Conservation (phyloP, 2,329 filamentous ascomycete genomes). For the Penicillium expansum region DNA sequence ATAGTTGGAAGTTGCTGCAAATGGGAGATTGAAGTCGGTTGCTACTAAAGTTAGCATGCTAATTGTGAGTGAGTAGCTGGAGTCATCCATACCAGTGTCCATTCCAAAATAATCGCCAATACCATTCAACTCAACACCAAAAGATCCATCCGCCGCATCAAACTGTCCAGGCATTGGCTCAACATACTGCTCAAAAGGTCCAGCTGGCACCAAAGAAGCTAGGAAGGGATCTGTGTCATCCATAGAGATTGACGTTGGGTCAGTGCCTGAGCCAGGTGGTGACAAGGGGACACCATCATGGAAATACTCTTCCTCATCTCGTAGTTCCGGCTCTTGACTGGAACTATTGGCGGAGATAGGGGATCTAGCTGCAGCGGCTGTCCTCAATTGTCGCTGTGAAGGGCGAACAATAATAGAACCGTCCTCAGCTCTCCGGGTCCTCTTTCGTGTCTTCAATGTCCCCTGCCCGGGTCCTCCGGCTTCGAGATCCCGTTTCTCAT, state of each 20-base stretch:
- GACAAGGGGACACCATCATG: constrained; percentile 26
- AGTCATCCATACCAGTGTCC: constrained; percentile 49
- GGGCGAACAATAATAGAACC: constrained; percentile 48
- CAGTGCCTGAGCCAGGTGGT: constrained; percentile 27
- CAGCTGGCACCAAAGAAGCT: constrained; percentile 32
- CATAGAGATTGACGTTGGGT: constrained; percentile 23
- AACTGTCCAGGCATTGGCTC: constrained; percentile 36
- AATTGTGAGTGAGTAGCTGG: no score
- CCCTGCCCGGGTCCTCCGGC: constrained; percentile 49
- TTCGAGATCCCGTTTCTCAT: constrained; percentile 53
- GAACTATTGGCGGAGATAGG: constrained; percentile 13
- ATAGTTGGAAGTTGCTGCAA: constrained; percentile 62
- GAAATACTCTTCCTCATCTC: constrained; percentile 9
- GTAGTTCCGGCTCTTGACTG: constrained; percentile 4
- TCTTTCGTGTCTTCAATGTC: constrained; percentile 50
- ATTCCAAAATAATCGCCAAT: constrained; percentile 56
- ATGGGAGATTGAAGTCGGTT: constrained; percentile 64
- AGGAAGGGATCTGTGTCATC: constrained; percentile 30
- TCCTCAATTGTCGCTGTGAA: constrained; percentile 25
- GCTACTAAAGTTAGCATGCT: constrained; percentile 32
- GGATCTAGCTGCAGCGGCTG: not conserved
- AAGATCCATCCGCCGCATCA: constrained; percentile 35
- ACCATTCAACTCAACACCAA: constrained; percentile 20
- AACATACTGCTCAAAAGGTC: constrained; percentile 33
- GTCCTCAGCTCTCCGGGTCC: constrained; percentile 49